phyloP scores from a whole-genome alignment of 345 rosid genomes.

The Aegle marmelos region DNA sequence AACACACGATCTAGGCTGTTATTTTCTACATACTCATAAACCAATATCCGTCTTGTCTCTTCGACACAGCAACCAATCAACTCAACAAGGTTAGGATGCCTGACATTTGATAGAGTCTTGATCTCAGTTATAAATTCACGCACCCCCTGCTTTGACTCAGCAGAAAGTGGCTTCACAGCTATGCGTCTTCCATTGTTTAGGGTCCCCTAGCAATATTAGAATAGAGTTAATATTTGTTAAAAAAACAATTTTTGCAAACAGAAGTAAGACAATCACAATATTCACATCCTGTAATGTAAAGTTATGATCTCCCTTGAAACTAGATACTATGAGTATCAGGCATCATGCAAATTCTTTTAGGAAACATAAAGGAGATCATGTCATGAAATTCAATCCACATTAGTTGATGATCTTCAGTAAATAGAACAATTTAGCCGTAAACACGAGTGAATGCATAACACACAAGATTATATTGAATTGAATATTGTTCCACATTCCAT shows the following conservation, averaged over 20 bases:
- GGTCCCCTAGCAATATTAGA: constrained; percentile 36
- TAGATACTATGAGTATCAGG: background rate
- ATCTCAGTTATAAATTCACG: constrained; percentile 80
- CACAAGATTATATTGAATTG: background rate
- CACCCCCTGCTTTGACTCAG: constrained; percentile 53
- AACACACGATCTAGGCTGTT: constrained; percentile 71
- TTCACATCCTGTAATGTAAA: background rate
- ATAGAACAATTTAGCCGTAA: background rate
- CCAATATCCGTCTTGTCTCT: constrained; percentile 63
- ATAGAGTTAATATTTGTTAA: background rate
- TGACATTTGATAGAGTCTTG: constrained; percentile 59
- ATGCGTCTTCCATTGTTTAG: constrained; percentile 37
- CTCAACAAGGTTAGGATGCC: constrained; percentile 86
- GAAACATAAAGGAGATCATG: background rate
- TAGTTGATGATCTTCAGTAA: background rate
- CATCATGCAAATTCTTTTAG: background rate
- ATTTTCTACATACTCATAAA: constrained; percentile 83
- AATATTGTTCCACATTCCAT: background rate
- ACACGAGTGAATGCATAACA: background rate
- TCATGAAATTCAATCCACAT: background rate
- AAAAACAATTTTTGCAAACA: background rate
- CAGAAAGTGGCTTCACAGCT: constrained; percentile 56
- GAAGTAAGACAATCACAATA: background rate
- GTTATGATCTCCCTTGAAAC: background rate
- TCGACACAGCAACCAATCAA: constrained; percentile 79